Base-by-base conservation (phyloP, 2,329 filamentous ascomycete genomes). In the Coccinonectria pachysandricola region DNA sequence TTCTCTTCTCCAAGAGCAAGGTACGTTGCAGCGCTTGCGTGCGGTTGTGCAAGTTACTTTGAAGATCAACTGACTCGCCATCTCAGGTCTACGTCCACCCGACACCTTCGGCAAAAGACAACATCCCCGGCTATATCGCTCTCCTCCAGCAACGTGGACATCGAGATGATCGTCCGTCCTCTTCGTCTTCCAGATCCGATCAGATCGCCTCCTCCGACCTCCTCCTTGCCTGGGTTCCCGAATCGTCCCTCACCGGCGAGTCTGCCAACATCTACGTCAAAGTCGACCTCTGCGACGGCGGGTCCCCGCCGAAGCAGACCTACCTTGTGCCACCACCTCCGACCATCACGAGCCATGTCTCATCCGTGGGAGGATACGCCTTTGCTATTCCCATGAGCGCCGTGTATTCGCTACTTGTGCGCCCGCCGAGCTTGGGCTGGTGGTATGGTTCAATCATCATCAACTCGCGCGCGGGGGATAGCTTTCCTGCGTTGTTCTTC, bases 371-470 rank as follows among this genome's bases (percentile, higher is more conserved):
- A 4, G 73, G 80, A 24, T 95, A 94, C 51, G 76, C 91, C 2
- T 98, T 98, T 49, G 86, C 88, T 2, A 71, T 98, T 5, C 91
- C 91, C 2, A 71, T 96, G 15, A 84, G 75, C 40, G 82, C 88
- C 37, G 79, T 98, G 34, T 98, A 92, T 57, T 93, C 84, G 15
- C 66, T 98, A 5, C 67, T 94, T 6, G 78, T 98, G 19, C 75
- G 91, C 2, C 88, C 88, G 4, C 92, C 91, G 5, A 95, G 85
- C 51, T 59, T 94, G 6, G 92, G 91, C 10, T 98, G 91, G 92
- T 98, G 91, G 91, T 95, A 92, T 52, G 91, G 91, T 17, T 94
- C 86, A 37, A 59, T 98, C 15, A 79, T 98, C 31, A 84, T 98
- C 60, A 98, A 98, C 52, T 85, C 83, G 1, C 68, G 82, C 8